phyloP scores from a whole-genome alignment of 176 grass and related monocot genomes.

The Musa beccarii region DNA sequence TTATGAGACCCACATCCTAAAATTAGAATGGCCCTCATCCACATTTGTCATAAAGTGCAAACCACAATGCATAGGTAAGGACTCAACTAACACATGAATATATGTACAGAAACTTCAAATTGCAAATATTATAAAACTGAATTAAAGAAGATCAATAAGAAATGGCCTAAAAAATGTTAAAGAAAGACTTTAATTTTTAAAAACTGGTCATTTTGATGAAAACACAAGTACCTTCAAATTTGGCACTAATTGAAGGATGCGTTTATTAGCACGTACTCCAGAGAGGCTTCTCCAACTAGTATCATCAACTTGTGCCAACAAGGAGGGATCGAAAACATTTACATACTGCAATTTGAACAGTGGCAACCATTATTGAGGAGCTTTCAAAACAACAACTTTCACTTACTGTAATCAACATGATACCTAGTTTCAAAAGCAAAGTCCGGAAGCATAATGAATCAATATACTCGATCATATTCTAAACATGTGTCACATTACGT shows the following conservation, averaged over 20 bases:
- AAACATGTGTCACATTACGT: neutral
- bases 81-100: no score
- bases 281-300: conserved; percentile 57
- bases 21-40: neutral
- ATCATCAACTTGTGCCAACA: conserved; percentile 31
- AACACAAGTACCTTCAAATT: conserved; percentile 35
- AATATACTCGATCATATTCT: neutral
- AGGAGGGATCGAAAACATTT: conserved; percentile 30
- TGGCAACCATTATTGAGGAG: neutral
- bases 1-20: no score
- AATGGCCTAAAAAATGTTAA: neutral
- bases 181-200: neutral
- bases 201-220: neutral
- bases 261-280: conserved; percentile 55
- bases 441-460: neutral
- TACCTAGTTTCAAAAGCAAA: neutral
- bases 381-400: neutral
- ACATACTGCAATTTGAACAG: conserved; percentile 37
- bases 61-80: no score
- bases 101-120: neutral
- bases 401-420: neutral
- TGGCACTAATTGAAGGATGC: conserved; percentile 58
- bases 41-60: neutral
- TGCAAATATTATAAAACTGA: neutral
- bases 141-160: neutral